Evolutionary conservation across 768 basidiomycete genomes (phyloP).

Genomic region (Russula vinacea): DNA sequence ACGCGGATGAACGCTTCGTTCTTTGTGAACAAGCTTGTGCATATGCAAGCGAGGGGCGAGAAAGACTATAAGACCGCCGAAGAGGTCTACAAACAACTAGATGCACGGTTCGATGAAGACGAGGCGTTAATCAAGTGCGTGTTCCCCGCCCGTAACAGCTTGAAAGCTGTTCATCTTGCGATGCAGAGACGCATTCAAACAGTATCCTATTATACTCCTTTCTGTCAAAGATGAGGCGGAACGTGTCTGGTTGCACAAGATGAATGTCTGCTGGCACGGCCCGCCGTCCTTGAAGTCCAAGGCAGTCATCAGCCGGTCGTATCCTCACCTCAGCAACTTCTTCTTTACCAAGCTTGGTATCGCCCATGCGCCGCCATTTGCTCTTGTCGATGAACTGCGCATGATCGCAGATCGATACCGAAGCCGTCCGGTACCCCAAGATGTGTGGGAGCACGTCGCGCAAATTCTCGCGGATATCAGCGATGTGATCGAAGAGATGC

Average conservation of each 20-base stretch:
- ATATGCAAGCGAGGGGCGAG: slow-evolving; percentile 19
- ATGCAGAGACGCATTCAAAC: slow-evolving; percentile 23
- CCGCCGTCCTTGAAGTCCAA: slow-evolving; percentile 30
- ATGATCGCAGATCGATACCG: slow-evolving; percentile 10
- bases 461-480: slow-evolving; percentile 30
- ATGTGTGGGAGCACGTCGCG: slow-evolving; percentile 5
- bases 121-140: slow-evolving; percentile 30
- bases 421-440: slow-evolving; percentile 3
- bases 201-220: slow-evolving; percentile 25
- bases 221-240: slow-evolving; percentile 7
- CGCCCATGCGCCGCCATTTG: slow-evolving; percentile 19
- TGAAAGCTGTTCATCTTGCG: neutral
- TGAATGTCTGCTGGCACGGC: slow-evolving; percentile 30
- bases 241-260: slow-evolving; percentile 22
- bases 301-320: slow-evolving; percentile 22
- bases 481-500: neutral
- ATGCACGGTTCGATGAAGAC: slow-evolving; percentile 32
- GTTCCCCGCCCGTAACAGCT: neutral
- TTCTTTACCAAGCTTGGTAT: slow-evolving; percentile 29
- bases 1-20: slow-evolving; percentile 24
- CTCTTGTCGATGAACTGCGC: slow-evolving; percentile 29
- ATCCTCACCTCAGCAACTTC: slow-evolving; percentile 24
- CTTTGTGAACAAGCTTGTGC: slow-evolving; percentile 29
- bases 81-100: slow-evolving; percentile 30
- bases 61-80: slow-evolving; percentile 15